A percentile compares a stretch with the other conserved stretches of the same genome.
Conservation (phyloP, 2,329 filamentous ascomycete species). For the Alternaria rosae region DNA sequence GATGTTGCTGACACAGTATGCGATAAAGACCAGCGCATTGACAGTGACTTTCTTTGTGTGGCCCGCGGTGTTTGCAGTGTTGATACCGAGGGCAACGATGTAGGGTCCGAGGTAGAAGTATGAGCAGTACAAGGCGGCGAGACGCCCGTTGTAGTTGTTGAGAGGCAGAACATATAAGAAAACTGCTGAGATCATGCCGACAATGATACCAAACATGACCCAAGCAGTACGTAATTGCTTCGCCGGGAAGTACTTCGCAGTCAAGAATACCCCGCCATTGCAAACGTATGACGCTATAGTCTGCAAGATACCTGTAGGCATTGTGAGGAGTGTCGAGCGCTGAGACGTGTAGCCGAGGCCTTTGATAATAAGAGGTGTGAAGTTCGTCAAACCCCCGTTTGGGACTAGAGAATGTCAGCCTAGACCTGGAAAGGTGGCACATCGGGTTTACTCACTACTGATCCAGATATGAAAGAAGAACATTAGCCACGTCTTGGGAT, state of each 20-base stretch:
- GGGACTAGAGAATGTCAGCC: slow-evolving; percentile 17
- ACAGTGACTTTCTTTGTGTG: slow-evolving; percentile 50
- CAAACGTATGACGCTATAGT: slow-evolving; percentile 48
- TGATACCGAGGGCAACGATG: slow-evolving; percentile 21
- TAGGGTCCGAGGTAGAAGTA: slow-evolving; percentile 29
- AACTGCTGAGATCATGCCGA: slow-evolving; percentile 32
- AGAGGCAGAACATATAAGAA: slow-evolving; percentile 39
- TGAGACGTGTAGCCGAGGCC: slow-evolving; percentile 48
- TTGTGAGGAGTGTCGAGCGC: slow-evolving; percentile 33
- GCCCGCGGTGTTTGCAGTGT: slow-evolving; percentile 32
- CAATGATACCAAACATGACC: slow-evolving; percentile 39
- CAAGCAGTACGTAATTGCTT: slow-evolving; percentile 30
- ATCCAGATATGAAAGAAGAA: slow-evolving; percentile 43
- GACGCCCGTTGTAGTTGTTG: slow-evolving; percentile 31
- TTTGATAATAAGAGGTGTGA: slow-evolving; percentile 35
- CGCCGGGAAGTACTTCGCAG: slow-evolving; percentile 34
- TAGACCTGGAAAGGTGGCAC: not conserved
- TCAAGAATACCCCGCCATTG: slow-evolving; percentile 49
- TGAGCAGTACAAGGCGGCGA: slow-evolving; percentile 42
- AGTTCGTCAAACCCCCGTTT: slow-evolving; percentile 49
- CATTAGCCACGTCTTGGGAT: slow-evolving; percentile 52
- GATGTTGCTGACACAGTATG: slow-evolving; percentile 53
- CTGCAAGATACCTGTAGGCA: slow-evolving; percentile 42
- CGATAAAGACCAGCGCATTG: slow-evolving; percentile 48
- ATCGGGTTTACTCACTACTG: slow-evolving; percentile 4